These are phyloP conservation scores for Gryganskiella cystojenkinii DNA, from an alignment of 192 early-diverging fungal species.

Conservation along the genomic window DNA sequence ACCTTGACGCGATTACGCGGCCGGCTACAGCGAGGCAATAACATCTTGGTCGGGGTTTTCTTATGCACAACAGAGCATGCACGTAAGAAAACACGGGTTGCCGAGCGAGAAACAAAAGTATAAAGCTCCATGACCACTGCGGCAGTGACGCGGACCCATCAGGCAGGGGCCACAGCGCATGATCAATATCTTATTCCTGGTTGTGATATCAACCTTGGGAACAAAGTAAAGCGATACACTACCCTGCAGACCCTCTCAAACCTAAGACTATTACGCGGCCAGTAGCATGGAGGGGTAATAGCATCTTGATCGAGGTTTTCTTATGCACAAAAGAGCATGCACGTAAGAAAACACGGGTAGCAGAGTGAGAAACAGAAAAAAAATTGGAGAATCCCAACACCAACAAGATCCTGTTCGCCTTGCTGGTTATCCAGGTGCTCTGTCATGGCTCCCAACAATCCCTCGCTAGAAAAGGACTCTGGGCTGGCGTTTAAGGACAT, in stretches of 20 bases:
- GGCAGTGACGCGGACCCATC: constrained; percentile 2
- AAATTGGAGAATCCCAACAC: constrained; percentile 19
- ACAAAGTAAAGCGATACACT: constrained; percentile 7
- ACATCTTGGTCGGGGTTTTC: neutral
- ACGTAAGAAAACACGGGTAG: neutral
- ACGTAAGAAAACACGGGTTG: neutral
- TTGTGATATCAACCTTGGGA: constrained; percentile 3
- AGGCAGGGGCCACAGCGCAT: constrained; percentile 3
- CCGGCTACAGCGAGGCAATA: neutral
- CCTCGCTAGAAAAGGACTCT: too few species aligned
- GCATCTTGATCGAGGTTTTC: constrained; percentile 4
- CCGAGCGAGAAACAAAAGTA: neutral
- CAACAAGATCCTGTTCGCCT: constrained; percentile 20
- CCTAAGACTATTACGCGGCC: constrained; percentile 5
- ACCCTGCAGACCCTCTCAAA: constrained; percentile 6
- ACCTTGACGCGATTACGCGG: too few species aligned
- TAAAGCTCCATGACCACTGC: constrained; percentile 7
- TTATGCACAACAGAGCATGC: neutral
- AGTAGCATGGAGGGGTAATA: constrained; percentile 9
- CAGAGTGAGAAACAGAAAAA: neutral
- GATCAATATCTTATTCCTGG: constrained; percentile 4
- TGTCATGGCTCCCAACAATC: too few species aligned
- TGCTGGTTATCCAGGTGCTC: constrained; percentile 23
- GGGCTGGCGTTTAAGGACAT: too few species aligned
- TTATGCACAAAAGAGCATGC: constrained; percentile 9